Evolutionary conservation across 2,329 filamentous ascomycete species (phyloP).

Genomic region (Helotiales sp.): DNA sequence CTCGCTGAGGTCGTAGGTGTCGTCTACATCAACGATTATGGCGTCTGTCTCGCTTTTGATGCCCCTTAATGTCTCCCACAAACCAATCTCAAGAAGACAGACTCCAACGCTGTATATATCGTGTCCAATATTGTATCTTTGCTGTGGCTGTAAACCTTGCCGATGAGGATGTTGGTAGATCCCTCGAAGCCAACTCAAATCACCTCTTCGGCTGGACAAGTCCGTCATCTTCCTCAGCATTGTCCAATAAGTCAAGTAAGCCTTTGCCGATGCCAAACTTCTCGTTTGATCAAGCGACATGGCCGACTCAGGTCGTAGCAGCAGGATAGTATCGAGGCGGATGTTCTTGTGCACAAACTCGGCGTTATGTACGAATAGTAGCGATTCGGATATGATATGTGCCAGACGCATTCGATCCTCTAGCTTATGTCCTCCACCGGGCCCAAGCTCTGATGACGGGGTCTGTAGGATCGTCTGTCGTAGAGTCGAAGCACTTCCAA

Average conservation of each 20-base stretch:
- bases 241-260: not conserved
- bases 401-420: not conserved
- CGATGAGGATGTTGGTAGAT: not conserved
- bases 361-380: not conserved
- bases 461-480: not conserved
- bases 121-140: not conserved
- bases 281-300: not conserved
- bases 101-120: constrained; percentile 5
- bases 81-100: not conserved
- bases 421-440: not conserved
- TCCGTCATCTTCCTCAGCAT: not conserved
- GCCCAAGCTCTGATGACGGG: not conserved
- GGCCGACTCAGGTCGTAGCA: not conserved
- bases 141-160: not conserved
- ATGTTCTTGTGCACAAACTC: not conserved
- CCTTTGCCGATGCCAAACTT: not conserved
- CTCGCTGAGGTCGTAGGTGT: not conserved
- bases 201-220: not conserved
- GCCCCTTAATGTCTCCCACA: not conserved
- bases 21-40: not conserved
- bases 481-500: not conserved
- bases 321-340: not conserved
- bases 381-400: not conserved
- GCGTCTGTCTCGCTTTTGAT: not conserved
- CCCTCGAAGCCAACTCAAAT: not conserved